Percentiles rank a stretch among this genome's conserved stretches.
These are phyloP conservation scores for Tolypocladium cylindrosporum DNA, from an alignment of 2,329 filamentous ascomycete species.

Conservation along the genomic window DNA sequence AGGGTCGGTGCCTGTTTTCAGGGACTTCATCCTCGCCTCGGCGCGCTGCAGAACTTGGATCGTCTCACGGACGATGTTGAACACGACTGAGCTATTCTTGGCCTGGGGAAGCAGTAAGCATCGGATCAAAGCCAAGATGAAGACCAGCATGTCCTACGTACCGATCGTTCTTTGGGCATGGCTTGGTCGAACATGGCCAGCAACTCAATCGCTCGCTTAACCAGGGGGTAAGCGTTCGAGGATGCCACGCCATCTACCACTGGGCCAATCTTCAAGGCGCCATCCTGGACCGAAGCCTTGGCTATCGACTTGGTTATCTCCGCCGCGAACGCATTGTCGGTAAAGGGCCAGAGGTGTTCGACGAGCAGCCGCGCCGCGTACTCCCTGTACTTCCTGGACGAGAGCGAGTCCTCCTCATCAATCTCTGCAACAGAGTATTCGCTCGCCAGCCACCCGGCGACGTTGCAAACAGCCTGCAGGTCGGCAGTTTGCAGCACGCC, in stretches of 20 bases:
- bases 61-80: slow-evolving; percentile 77
- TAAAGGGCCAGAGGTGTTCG: slow-evolving; percentile 48
- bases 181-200: slow-evolving; percentile 53
- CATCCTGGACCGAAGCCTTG: slow-evolving; percentile 34
- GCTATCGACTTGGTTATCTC: slow-evolving; percentile 46
- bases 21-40: slow-evolving; percentile 57
- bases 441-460: slow-evolving; percentile 47
- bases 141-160: slow-evolving; percentile 26
- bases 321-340: slow-evolving; percentile 42
- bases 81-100: slow-evolving; percentile 45
- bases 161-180: slow-evolving; percentile 54
- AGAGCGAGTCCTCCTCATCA: slow-evolving; percentile 47
- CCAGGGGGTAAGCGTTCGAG: slow-evolving; percentile 48
- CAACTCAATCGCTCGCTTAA: slow-evolving; percentile 48
- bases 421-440: slow-evolving; percentile 47
- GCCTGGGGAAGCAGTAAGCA: slow-evolving; percentile 13
- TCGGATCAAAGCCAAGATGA: background rate
- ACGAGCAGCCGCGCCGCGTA: slow-evolving; percentile 45
- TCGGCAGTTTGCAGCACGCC: slow-evolving; percentile 35
- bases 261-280: slow-evolving; percentile 39
- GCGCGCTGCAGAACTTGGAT: slow-evolving; percentile 74
- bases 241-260: slow-evolving; percentile 38
- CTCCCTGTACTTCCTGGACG: slow-evolving; percentile 43
- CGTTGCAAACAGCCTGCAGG: slow-evolving; percentile 40
- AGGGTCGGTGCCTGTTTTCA: slow-evolving; percentile 53